Evolutionary conservation across 441 rosid species (phyloP), one percentile per base, ranked within the genome.

Genomic region (Brassica hybrid): DNA sequence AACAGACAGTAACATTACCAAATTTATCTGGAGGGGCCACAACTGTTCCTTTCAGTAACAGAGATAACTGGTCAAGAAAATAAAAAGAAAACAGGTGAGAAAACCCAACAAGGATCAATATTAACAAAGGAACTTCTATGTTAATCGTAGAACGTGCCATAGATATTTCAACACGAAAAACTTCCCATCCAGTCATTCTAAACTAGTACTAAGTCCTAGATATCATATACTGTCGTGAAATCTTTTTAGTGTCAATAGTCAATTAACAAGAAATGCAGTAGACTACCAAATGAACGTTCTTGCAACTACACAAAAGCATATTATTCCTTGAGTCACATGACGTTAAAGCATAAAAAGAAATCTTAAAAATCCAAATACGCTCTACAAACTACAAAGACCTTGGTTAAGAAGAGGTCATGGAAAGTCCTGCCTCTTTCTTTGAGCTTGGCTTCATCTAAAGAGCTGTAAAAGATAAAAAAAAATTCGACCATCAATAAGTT

Each of bases 1-100:
- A 70, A 23, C 16, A 58, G 54, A 50, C 34, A 66, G 70, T 23
- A 75, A 71, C 41, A 38, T 84, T 89, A 95, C 99, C 99, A 87
- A 91, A 95, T 84, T 93, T 95, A 85, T 95, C 99, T 1, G 98
- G 98, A 88, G 99, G 98, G 27, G 99, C 98, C 81, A 95, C 97
- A 68, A 93, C 98, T 65, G 99, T 90, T 79, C 99, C 98, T 90
- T 95, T 91, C 84, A 95, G 76, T 66, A 95, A 87, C 85, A 93
- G 79, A 0, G 97, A 95, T 84, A 95, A 83, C 98, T 95, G 88
- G 75, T 72, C 27, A 72, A 45, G 34, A 72, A 78, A 76, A 52
- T 17, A 38, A 27, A 71, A 62, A 58, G 5, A 72, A 61, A 59
- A 76, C 36, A 54, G 43, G 72, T 76, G 80, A 76, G 80, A 67